These are phyloP conservation scores for Sporothrix pseudoabietina DNA, from an alignment of 2,329 filamentous ascomycete species.

Conservation along the genomic window DNA sequence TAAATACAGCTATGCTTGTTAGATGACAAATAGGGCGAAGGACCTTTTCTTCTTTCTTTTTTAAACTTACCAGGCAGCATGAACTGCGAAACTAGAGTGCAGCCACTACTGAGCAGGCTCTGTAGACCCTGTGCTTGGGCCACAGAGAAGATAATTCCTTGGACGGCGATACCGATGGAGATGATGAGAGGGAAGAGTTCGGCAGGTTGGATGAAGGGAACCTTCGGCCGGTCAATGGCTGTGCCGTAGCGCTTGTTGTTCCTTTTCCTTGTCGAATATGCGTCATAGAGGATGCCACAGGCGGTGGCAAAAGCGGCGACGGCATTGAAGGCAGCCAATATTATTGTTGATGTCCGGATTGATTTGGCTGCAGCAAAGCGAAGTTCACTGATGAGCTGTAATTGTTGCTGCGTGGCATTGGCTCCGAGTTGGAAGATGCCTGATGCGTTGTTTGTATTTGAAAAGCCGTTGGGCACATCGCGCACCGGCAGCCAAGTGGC, in stretches of 20 bases:
- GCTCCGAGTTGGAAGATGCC: conserved; percentile 36
- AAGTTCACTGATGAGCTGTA: conserved; percentile 52
- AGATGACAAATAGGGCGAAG: background rate
- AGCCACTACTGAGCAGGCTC: conserved; percentile 54
- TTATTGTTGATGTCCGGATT: conserved; percentile 62
- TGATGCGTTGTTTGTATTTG: conserved; percentile 28
- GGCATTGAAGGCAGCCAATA: conserved; percentile 63
- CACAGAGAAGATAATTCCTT: conserved; percentile 60
- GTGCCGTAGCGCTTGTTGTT: conserved; percentile 47
- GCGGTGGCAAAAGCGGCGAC: conserved; percentile 60
- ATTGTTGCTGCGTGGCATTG: conserved; percentile 48
- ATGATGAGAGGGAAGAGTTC: conserved; percentile 60
- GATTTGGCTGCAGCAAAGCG: conserved; percentile 58
- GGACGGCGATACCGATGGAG: conserved; percentile 59
- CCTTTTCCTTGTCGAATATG: conserved; percentile 51
- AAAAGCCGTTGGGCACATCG: conserved; percentile 35
- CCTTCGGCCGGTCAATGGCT: conserved; percentile 39
- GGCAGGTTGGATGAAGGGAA: conserved; percentile 50
- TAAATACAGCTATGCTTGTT: conserved; percentile 58
- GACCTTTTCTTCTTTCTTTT: background rate
- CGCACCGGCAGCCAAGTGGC: conserved; percentile 41
- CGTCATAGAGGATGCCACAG: conserved; percentile 59
- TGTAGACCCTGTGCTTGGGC: conserved; percentile 59
- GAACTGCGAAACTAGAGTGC: conserved; percentile 57
- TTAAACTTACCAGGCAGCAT: conserved; percentile 60